Evolutionary conservation across 495 filamentous ascomycete genomes (phyloP).

Genomic region (Pseudoneurospora amorphoporcata): DNA sequence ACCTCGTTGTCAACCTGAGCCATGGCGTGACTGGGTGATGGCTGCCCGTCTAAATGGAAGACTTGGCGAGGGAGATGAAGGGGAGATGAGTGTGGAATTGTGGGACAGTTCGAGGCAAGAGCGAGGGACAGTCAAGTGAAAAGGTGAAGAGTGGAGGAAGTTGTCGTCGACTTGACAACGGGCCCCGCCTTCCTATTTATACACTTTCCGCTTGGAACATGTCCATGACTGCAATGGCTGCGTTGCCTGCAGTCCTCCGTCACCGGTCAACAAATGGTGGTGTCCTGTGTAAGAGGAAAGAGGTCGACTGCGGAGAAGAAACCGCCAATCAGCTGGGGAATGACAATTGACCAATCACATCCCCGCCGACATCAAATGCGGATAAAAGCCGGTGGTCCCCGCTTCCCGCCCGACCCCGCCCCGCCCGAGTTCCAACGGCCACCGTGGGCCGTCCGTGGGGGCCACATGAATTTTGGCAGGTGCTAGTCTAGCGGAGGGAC

Average conservation of each 20-base stretch:
- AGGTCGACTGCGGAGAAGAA: not conserved
- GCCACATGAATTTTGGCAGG: not conserved
- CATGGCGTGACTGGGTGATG: slow-evolving; percentile 5
- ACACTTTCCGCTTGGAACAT: not conserved
- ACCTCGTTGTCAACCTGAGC: slow-evolving; percentile 39
- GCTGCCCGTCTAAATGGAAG: not conserved
- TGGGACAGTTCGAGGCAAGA: not conserved
- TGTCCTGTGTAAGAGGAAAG: not conserved
- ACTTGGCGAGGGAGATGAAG: not conserved
- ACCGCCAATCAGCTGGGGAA: not conserved
- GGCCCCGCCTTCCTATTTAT: not conserved
- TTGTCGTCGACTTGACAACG: not conserved
- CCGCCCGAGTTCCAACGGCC: not conserved
- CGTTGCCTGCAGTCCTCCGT: not conserved
- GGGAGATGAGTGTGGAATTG: not conserved
- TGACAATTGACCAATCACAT: not conserved
- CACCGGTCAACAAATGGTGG: not conserved
- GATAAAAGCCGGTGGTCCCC: not conserved
- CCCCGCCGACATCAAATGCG: not conserved
- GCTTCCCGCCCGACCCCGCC: not conserved
- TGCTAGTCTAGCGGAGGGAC: not conserved
- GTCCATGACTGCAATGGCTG: not conserved
- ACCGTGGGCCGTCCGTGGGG: not conserved
- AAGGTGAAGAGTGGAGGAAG: not conserved
- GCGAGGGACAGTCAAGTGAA: not conserved